These are phyloP conservation scores for Picea abies DNA, from an alignment of 83 land plant species.

Conservation along the genomic window DNA sequence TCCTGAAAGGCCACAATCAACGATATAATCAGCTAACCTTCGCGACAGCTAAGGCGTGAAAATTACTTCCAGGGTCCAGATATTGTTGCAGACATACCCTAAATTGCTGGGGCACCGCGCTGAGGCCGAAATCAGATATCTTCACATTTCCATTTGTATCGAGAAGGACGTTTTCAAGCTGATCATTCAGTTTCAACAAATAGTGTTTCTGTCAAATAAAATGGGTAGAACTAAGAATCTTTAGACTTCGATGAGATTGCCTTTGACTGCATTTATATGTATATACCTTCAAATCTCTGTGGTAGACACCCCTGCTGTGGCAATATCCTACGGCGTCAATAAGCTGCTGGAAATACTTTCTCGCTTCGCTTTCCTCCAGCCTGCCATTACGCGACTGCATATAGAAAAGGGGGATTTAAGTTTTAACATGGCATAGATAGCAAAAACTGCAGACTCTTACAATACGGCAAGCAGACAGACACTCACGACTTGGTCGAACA, in stretches of 20 bases:
- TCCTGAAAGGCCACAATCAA: too few species aligned
- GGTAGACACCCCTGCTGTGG: conserved; percentile 29
- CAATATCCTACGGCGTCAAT: conserved; percentile 28
- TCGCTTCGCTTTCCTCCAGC: conserved; percentile 21
- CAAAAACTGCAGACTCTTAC: too few species aligned
- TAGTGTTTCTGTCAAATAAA: too few species aligned
- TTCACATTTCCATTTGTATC: conserved; percentile 67
- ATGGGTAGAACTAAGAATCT: too few species aligned
- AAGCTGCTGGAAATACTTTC: conserved; percentile 33
- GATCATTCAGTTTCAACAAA: neutral
- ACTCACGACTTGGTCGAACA: conserved; percentile 76
- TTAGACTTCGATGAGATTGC: too few species aligned
- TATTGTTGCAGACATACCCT: conserved; percentile 32
- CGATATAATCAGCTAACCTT: too few species aligned
- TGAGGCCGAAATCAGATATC: conserved; percentile 85
- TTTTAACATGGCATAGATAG: too few species aligned
- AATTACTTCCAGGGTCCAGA: too few species aligned
- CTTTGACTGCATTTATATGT: too few species aligned
- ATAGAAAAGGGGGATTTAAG: too few species aligned
- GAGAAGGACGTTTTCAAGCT: conserved; percentile 73
- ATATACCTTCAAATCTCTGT: conserved; percentile 20
- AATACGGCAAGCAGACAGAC: too few species aligned
- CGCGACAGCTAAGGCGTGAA: too few species aligned
- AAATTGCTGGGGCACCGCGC: conserved; percentile 68
- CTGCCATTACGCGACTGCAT: conserved; percentile 20